Evolutionary conservation across 495 filamentous ascomycete species (phyloP), one percentile per base, ranked within the genome.

Genomic region (Halenospora varia): DNA sequence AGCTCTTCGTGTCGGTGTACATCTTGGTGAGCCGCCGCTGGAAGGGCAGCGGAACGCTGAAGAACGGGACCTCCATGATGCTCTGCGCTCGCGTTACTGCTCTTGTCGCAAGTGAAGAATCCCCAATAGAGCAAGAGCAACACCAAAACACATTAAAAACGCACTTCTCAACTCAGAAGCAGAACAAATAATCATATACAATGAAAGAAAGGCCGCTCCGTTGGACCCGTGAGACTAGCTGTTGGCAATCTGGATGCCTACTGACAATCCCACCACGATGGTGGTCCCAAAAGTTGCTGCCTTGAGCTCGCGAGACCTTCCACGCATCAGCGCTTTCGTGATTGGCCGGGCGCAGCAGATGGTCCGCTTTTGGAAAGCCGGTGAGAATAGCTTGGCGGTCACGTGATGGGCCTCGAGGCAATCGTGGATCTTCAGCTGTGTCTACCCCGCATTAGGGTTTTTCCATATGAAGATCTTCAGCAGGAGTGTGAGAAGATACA

Each of bases 1-100:
- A 91, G 51, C 85, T 88, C 68, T 96, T 96, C 47, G 90, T 93
- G 73, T 96, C 90, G 62, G 90, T 88, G 71, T 96, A 96, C 63
- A 96, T 82, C 71, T 93, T 87, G 48, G 90, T 94, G 40, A 96
- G 79, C 59, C 90, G 85, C 57, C 87, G 82, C 69, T 83, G 82
- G 59, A 85, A 73, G 51, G 80, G 74, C 66, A 78, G 66, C 62
- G 75, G 71, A 48, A 77, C 41, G 25, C 47, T 59, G 55, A 61
- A 61, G 1, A 66, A 41, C n/a, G n/a, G n/a, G 10, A 60, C 63
- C 48, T 56, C 59, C 59, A 62, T 62, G 39, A 20, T 53, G 24
- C 20, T 10, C 10, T 17, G 10, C 50, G 57, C 48, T 53, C 48
- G 51, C n/a, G n/a, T n/a, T n/a, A n/a, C n/a, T n/a, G n/a, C n/a